phyloP scores from a whole-genome alignment of 176 grass and related monocot genomes.

The Ananas comosus region DNA sequence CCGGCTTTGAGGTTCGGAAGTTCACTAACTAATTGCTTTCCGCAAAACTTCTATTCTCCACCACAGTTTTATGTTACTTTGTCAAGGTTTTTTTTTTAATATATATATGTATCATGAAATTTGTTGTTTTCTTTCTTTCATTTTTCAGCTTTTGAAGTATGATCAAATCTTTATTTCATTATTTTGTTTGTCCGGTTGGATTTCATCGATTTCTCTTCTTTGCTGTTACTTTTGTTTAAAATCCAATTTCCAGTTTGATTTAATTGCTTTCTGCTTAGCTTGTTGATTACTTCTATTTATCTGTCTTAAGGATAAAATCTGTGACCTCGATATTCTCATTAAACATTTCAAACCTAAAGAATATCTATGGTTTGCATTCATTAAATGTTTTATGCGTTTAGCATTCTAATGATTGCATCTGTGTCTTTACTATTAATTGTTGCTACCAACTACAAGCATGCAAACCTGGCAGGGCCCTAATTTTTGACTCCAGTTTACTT shows the following conservation, averaged over 20 bases:
- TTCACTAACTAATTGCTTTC: background rate
- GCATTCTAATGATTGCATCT: background rate
- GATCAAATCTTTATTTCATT: background rate
- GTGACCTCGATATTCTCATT: no score
- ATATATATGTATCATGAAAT: slow-evolving; percentile 4
- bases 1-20: slow-evolving; percentile 40
- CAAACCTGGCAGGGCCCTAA: background rate
- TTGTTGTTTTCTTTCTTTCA: background rate
- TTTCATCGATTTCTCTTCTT: background rate
- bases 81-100: background rate
- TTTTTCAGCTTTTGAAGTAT: background rate
- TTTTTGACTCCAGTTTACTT: background rate
- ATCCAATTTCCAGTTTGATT: background rate
- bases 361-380: background rate
- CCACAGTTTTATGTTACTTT: no score
- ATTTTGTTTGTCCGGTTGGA: background rate
- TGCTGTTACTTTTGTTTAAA: background rate
- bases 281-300: background rate
- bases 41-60: background rate
- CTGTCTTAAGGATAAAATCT: background rate
- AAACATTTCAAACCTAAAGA: background rate
- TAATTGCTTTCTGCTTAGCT: background rate
- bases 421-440: background rate
- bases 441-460: slow-evolving; percentile 3
- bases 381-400: background rate